Base-by-base conservation (phyloP, 495 filamentous ascomycete genomes). In the Talaromyces trachyspermus region DNA sequence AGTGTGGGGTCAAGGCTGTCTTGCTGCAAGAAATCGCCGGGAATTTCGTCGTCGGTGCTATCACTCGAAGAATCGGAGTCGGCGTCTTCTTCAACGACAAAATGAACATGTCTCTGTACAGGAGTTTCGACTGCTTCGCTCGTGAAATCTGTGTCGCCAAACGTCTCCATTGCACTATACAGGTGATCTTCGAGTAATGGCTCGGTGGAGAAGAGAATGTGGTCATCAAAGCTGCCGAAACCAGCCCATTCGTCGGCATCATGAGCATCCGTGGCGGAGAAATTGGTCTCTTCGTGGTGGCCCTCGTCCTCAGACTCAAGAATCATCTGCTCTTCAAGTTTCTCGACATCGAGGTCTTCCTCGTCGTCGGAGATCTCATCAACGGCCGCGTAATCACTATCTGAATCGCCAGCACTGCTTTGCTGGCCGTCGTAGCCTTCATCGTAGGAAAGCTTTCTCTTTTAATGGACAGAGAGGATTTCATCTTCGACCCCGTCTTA, bases 341-440 rank as follows among this genome's bases (percentile, higher is more conserved):
- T 76, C 54, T 81, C 75, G 20, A 88, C 74, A 68, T 82, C 78
- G 57, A 80, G 75, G 53, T 88, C 84, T 61, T 88, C 84, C 42
- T 86, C 83, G 50, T 87, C 84, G 39, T 89, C 86, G 46, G 77
- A 84, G 49, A 94, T 84, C 29, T 86, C 78, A 53, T 89, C 83
- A 26, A 91, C 81, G 14, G 73, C 86, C 11, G 82, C 83, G 59
- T 90, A 88, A 29, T 77, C 74, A 55, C 85, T 82, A 53, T 89
- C 84, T 29, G 70, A 71, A 10, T 69, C 65, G 24, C 64, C 61
- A 40, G 62, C 57, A 43, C 66, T 69, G 43, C 61, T 59, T 18
- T 56, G 52, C 20, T 62, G 58, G 12, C 69, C 83, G 17, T 80
- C 81, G 57, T 86, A 85, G 37, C 74, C 76, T 46, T 84, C 81